These are phyloP conservation scores for Hemileccinum impolitum DNA, from an alignment of 768 basidiomycete species.

Conservation along the genomic window DNA sequence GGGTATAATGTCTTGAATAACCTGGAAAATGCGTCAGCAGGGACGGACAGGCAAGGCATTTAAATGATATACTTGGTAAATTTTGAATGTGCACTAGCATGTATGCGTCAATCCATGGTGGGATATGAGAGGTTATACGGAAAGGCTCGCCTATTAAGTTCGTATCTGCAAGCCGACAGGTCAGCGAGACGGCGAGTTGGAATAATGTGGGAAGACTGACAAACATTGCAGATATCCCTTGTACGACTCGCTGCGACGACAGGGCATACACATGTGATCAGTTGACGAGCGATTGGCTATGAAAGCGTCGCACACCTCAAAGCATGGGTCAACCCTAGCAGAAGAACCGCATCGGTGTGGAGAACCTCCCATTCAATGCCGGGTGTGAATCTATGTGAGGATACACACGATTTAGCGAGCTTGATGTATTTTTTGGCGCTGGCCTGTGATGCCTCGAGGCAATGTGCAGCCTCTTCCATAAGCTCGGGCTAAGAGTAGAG, in stretches of 20 bases:
- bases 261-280: not conserved
- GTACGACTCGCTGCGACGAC: slow-evolving; percentile 59
- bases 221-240: slow-evolving; percentile 78
- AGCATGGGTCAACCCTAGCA: slow-evolving; percentile 69
- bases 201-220: slow-evolving; percentile 35
- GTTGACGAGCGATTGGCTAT: not conserved
- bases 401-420: slow-evolving; percentile 31
- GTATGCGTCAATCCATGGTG: slow-evolving; percentile 19
- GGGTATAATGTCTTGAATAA: slow-evolving; percentile 69
- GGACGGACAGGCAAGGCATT: not conserved
- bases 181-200: slow-evolving; percentile 3
- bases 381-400: slow-evolving; percentile 45
- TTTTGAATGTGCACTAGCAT: slow-evolving; percentile 59
- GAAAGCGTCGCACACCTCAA: slow-evolving; percentile 46
- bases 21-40: slow-evolving; percentile 32
- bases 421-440: slow-evolving; percentile 53
- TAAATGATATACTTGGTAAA: slow-evolving; percentile 56
- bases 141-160: slow-evolving; percentile 51
- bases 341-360: slow-evolving; percentile 66
- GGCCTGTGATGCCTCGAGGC: slow-evolving; percentile 57
- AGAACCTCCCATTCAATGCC: slow-evolving; percentile 78
- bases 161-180: slow-evolving; percentile 30
- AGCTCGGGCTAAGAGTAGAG: slow-evolving; percentile 42
- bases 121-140: not conserved
- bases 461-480: slow-evolving; percentile 59